Percentiles rank a stretch among this genome's conserved stretches.
phyloP scores from a whole-genome alignment of 2,329 filamentous ascomycete genomes.

The Calycina herbarum region DNA sequence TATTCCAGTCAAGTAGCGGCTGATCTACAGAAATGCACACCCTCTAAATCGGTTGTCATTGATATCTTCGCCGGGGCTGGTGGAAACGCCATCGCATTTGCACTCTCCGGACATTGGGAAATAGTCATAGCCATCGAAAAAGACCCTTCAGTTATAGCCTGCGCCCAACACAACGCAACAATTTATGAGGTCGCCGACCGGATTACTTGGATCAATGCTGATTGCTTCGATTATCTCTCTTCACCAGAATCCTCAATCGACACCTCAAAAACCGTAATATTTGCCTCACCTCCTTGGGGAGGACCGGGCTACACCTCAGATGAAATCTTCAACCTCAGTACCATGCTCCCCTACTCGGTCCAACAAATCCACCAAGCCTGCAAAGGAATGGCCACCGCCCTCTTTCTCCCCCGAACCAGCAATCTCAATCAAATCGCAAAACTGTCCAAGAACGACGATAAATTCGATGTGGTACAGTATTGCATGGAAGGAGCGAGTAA shows the following conservation, averaged over 20 bases:
- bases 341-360: conserved; percentile 86
- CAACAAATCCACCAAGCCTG: conserved; percentile 63
- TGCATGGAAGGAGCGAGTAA: conserved; percentile 90
- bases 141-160: conserved; percentile 75
- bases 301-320: conserved; percentile 64
- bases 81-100: conserved; percentile 94
- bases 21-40: conserved; percentile 58
- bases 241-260: conserved; percentile 27
- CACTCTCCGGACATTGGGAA: conserved; percentile 74
- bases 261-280: conserved; percentile 50
- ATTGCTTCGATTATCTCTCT: conserved; percentile 63
- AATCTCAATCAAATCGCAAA: conserved; percentile 76
- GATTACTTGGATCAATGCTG: conserved; percentile 84
- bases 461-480: conserved; percentile 81
- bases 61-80: conserved; percentile 91
- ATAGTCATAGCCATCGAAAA: conserved; percentile 88
- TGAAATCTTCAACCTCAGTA: conserved; percentile 76
- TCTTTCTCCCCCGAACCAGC: conserved; percentile 85
- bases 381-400: conserved; percentile 58
- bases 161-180: conserved; percentile 87
- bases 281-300: conserved; percentile 74
- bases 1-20: conserved; percentile 66
- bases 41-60: conserved; percentile 53
- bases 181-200: conserved; percentile 77
- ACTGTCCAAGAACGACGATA: conserved; percentile 48